Percentiles rank a stretch among this genome's conserved stretches.
These are phyloP conservation scores for Centella asiatica DNA, from an alignment of 129 eudicot genomes.

Conservation along the genomic window DNA sequence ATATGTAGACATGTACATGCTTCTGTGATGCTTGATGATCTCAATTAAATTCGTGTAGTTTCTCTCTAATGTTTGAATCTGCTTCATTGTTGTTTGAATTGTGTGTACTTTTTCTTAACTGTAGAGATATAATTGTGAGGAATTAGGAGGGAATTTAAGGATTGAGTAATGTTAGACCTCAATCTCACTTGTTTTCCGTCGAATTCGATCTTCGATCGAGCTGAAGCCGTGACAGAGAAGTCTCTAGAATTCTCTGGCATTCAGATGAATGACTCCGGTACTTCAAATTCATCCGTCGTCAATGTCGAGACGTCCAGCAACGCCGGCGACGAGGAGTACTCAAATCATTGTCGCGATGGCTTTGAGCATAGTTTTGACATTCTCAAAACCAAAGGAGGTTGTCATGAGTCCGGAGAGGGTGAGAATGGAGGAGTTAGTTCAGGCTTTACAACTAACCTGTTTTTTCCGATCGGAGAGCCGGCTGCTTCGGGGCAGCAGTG, in stretches of 20 bases:
- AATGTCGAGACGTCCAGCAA: constrained; percentile 47
- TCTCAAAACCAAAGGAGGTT: constrained; percentile 24
- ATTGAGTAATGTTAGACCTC: constrained; percentile 49
- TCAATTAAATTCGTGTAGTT: not conserved
- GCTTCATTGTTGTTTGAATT: not conserved
- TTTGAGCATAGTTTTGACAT: constrained; percentile 39
- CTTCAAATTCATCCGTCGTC: constrained; percentile 53
- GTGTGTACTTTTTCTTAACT: not conserved
- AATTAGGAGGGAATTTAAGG: constrained; percentile 2
- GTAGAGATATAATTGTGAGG: not conserved
- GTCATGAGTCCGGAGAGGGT: constrained; percentile 6
- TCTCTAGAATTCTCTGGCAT: constrained; percentile 17
- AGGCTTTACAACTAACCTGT: constrained; percentile 29
- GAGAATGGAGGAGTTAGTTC: constrained; percentile 17
- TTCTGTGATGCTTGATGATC: too few relatives aligned
- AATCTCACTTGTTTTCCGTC: constrained; percentile 39
- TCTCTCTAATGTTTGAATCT: not conserved
- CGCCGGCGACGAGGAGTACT: constrained; percentile 39
- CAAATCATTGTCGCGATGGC: constrained; percentile 4
- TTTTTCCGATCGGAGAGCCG: constrained; percentile 32
- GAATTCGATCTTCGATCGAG: constrained; percentile 9
- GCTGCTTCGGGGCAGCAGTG: constrained; percentile 11
- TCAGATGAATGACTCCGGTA: constrained; percentile 41
- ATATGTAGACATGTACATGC: too few relatives aligned
- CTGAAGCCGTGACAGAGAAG: constrained; percentile 27